Percentiles rank a stretch among this genome's conserved stretches.
These are phyloP conservation scores for Fusarium nanum DNA, from an alignment of 2,329 filamentous ascomycete species.

Conservation along the genomic window DNA sequence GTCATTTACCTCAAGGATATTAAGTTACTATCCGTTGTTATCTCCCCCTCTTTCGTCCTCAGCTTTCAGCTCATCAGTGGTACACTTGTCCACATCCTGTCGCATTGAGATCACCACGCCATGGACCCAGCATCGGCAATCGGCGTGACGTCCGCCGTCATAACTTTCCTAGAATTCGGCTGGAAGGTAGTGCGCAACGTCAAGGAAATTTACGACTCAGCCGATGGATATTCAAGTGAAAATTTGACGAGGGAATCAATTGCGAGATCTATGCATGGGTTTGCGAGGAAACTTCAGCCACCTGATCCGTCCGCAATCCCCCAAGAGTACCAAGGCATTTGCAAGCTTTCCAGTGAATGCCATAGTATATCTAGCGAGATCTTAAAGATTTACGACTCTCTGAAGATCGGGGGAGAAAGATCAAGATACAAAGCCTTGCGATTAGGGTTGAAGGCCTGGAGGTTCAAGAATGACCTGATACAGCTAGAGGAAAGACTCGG, in stretches of 20 bases:
- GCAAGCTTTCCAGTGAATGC: neutral
- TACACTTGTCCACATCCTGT: neutral
- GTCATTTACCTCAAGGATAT: rapidly evolving
- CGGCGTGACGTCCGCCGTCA: rapidly evolving
- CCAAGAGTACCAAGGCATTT: neutral
- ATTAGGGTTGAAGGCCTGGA: rapidly evolving
- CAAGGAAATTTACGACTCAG: neutral
- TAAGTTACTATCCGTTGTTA: rapidly evolving
- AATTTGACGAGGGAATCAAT: neutral
- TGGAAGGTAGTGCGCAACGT: neutral
- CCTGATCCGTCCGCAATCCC: rapidly evolving
- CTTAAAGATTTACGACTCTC: rapidly evolving
- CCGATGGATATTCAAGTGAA: neutral
- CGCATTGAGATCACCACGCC: rapidly evolving
- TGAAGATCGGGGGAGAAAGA: rapidly evolving
- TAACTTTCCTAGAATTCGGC: neutral
- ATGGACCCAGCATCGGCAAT: neutral
- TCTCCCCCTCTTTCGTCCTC: neutral
- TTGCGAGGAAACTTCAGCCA: neutral
- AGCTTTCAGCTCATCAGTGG: neutral
- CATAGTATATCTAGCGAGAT: neutral
- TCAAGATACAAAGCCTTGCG: rapidly evolving
- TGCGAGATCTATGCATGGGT: neutral
- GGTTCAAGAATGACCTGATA: rapidly evolving
- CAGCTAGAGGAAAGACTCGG: rapidly evolving